phyloP scores from a whole-genome alignment of 148 eudicot species.

The Rhododendron williamsianum region DNA sequence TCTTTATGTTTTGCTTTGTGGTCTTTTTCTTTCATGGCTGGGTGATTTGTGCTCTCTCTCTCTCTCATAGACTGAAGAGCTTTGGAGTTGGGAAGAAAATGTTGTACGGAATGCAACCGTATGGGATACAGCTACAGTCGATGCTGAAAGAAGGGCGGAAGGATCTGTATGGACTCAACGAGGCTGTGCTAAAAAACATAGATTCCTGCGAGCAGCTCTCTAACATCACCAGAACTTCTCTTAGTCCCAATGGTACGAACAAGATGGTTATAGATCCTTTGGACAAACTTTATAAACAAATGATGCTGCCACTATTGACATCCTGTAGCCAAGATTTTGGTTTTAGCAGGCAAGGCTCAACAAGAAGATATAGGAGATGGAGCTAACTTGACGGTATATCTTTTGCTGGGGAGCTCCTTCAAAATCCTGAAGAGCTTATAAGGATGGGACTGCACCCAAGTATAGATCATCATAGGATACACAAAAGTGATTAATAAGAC shows the following conservation, averaged over 20 bases:
- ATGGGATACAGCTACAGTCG: no score
- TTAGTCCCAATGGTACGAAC: slow-evolving; percentile 45
- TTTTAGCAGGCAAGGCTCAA: slow-evolving; percentile 26
- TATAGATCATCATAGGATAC: slow-evolving; percentile 77
- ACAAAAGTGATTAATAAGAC: slow-evolving; percentile 65
- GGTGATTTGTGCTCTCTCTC: no score
- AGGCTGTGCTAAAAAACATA: no score
- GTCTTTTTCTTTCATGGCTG: no score
- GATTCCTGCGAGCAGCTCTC: no score
- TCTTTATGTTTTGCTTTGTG: no score
- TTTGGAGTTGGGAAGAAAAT: no score
- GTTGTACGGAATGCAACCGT: no score
- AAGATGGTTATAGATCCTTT: slow-evolving; percentile 91
- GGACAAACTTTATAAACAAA: slow-evolving; percentile 88
- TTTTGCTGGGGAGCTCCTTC: slow-evolving; percentile 92
- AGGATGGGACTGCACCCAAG: slow-evolving; percentile 97
- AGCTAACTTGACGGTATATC: slow-evolving; percentile 82
- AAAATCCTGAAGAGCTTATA: slow-evolving; percentile 75
- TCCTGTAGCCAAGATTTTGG: slow-evolving; percentile 95
- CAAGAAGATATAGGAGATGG: slow-evolving; percentile 97
- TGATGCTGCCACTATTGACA: slow-evolving; percentile 94
- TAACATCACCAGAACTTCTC: no score
- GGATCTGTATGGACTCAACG: no score
- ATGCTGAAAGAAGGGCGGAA: no score
- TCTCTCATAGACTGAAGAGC: no score